A percentile compares a stretch with the other conserved stretches of the same genome.
phyloP scores from a whole-genome alignment of 306 rosid species.

The Trifolium subterraneum region DNA sequence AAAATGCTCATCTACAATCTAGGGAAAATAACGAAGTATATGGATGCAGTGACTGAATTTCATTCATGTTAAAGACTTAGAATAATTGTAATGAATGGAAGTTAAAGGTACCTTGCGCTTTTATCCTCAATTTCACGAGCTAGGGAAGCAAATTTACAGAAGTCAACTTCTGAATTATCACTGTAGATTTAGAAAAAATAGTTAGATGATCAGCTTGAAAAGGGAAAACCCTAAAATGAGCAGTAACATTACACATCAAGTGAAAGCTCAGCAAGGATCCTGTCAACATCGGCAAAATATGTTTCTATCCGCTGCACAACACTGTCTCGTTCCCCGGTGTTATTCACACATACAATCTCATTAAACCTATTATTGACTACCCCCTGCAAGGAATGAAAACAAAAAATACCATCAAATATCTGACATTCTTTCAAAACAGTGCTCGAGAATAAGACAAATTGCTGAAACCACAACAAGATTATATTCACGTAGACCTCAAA shows the following conservation, averaged over 20 bases:
- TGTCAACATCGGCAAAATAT: constrained; percentile 53
- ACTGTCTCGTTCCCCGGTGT: constrained; percentile 39
- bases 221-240: constrained; percentile 32
- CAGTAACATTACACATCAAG: constrained; percentile 44
- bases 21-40: no score
- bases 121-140: constrained; percentile 49
- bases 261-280: constrained; percentile 51
- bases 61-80: no score
- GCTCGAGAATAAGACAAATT: no score
- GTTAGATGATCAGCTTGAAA: constrained; percentile 9
- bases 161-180: constrained; percentile 46
- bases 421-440: no score
- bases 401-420: background rate
- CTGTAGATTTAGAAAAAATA: constrained; percentile 39
- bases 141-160: constrained; percentile 46
- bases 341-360: constrained; percentile 20
- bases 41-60: no score
- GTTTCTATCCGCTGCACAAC: constrained; percentile 44
- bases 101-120: constrained; percentile 56
- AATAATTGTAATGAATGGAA: constrained; percentile 11
- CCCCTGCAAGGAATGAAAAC: constrained; percentile 49
- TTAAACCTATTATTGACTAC: constrained; percentile 55
- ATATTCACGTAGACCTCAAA: no score
- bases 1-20: no score
- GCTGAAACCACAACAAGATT: background rate